Percentiles rank a stretch among this genome's conserved stretches.
Evolutionary conservation across 768 basidiomycete species (phyloP).

Genomic region (Tricholoma matsutake): DNA sequence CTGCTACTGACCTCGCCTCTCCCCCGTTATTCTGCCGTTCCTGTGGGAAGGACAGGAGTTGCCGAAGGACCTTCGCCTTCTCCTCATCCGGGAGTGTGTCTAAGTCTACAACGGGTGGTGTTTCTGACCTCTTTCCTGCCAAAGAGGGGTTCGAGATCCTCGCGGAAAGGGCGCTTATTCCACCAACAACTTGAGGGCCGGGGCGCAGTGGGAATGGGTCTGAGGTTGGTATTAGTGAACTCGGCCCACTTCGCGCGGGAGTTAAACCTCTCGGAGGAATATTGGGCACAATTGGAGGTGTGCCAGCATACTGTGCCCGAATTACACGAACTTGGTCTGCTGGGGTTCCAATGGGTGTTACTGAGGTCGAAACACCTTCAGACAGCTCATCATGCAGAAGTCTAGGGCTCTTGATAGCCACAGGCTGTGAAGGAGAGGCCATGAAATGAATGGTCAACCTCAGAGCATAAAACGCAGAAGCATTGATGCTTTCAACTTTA

Average conservation of each 20-base stretch:
- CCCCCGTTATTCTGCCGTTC: slow-evolving; percentile 45
- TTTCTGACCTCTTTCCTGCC: slow-evolving; percentile 23
- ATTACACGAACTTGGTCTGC: slow-evolving; percentile 48
- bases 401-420: slow-evolving; percentile 43
- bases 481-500: neutral
- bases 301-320: slow-evolving; percentile 61
- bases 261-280: slow-evolving; percentile 43
- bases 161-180: slow-evolving; percentile 32
- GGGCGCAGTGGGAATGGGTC: slow-evolving; percentile 12
- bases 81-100: slow-evolving; percentile 77
- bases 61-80: slow-evolving; percentile 75
- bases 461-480: slow-evolving; percentile 7
- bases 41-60: slow-evolving; percentile 76
- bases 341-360: slow-evolving; percentile 56
- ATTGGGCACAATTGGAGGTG: slow-evolving; percentile 50
- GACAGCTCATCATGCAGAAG: slow-evolving; percentile 15
- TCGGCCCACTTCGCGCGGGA: slow-evolving; percentile 15
- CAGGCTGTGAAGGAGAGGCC: slow-evolving; percentile 55
- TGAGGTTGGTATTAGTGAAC: slow-evolving; percentile 11
- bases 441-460: slow-evolving; percentile 27
- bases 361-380: slow-evolving; percentile 24
- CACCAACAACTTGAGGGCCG: slow-evolving; percentile 27
- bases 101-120: slow-evolving; percentile 36
- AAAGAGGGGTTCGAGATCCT: slow-evolving; percentile 21
- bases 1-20: slow-evolving; percentile 25